Percentiles rank a stretch among this genome's conserved stretches.
phyloP scores from a whole-genome alignment of 495 filamentous ascomycete species.

The Eremomyces bilateralis region DNA sequence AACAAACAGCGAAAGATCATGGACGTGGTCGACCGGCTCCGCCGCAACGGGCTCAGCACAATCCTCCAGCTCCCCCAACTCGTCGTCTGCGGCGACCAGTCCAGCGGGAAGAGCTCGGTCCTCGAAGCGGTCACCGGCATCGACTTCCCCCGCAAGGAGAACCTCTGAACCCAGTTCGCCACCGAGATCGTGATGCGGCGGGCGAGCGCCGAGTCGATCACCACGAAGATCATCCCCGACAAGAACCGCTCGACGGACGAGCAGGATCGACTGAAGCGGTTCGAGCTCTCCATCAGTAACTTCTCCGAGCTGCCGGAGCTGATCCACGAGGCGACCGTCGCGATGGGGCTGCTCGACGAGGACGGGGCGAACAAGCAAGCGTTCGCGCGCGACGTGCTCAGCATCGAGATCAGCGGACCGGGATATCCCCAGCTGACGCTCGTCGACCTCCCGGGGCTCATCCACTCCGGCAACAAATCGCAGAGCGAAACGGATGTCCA shows the following conservation, averaged over 20 bases:
- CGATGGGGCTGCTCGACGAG: constrained; percentile 14
- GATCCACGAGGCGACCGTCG: constrained; percentile 14
- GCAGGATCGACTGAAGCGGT: constrained; percentile 14
- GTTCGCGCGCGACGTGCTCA: constrained; percentile 40
- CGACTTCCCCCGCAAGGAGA: constrained; percentile 41
- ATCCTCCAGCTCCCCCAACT: constrained; percentile 44
- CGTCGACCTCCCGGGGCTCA: constrained; percentile 45
- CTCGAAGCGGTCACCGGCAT: constrained; percentile 52
- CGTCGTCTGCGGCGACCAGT: constrained; percentile 54
- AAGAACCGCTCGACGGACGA: constrained; percentile 10
- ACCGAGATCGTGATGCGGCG: constrained; percentile 36
- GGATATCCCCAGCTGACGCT: constrained; percentile 37
- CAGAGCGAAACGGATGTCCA: constrained; percentile 22
- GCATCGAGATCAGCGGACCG: constrained; percentile 39
- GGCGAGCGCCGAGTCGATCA: constrained; percentile 8
- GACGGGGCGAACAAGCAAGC: constrained; percentile 7
- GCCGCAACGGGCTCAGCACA: constrained; percentile 29
- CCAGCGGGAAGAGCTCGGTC: constrained; percentile 29
- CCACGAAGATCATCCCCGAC: constrained; percentile 16
- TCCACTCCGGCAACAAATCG: constrained; percentile 23
- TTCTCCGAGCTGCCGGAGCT: constrained; percentile 15
- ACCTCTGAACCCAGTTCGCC: constrained; percentile 44
- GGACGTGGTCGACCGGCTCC: constrained; percentile 35
- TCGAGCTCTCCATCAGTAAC: constrained; percentile 11
- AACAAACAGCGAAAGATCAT: constrained; percentile 20